Evolutionary conservation across 202 grass and related monocot genomes (phyloP).

Genomic region (Schoenoplectus triqueter): DNA sequence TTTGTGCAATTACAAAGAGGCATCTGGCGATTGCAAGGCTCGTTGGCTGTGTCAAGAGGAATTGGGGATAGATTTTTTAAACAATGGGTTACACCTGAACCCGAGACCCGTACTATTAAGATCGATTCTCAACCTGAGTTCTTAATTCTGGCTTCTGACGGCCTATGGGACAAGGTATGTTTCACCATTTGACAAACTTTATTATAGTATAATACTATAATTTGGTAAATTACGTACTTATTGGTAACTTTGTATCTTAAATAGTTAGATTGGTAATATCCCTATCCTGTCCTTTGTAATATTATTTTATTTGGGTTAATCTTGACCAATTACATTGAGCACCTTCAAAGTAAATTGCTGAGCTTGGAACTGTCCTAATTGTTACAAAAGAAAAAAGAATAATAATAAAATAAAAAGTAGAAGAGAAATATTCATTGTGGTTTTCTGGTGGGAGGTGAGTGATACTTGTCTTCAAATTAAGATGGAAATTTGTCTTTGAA

Average conservation of each 20-base stretch:
- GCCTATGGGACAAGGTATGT: slow-evolving; percentile 55
- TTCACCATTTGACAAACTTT: neutral
- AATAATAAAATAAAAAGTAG: neutral
- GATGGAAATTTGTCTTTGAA: neutral
- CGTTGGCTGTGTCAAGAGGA: slow-evolving; percentile 50
- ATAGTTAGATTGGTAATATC: slow-evolving; percentile 1
- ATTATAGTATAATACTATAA: neutral
- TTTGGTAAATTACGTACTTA: neutral
- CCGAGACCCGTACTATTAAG: slow-evolving; percentile 44
- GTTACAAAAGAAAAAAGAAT: neutral
- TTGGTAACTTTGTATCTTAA: neutral
- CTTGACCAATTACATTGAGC: neutral
- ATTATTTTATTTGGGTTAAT: neutral
- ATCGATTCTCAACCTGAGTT: slow-evolving; percentile 49
- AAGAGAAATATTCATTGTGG: neutral
- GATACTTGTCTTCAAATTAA: neutral
- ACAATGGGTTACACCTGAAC: slow-evolving; percentile 55
- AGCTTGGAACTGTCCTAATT: slow-evolving; percentile 8
- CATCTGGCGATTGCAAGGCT: slow-evolving; percentile 55
- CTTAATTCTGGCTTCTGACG: slow-evolving; percentile 57
- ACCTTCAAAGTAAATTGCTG: neutral
- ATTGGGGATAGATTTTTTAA: slow-evolving; percentile 54
- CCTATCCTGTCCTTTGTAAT: neutral
- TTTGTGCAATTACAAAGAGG: slow-evolving; percentile 45
- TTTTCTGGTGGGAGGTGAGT: neutral